Percentiles rank a stretch among this genome's conserved stretches.
Conservation (phyloP, 176 grass and related monocot species). For the Areca catechu region DNA sequence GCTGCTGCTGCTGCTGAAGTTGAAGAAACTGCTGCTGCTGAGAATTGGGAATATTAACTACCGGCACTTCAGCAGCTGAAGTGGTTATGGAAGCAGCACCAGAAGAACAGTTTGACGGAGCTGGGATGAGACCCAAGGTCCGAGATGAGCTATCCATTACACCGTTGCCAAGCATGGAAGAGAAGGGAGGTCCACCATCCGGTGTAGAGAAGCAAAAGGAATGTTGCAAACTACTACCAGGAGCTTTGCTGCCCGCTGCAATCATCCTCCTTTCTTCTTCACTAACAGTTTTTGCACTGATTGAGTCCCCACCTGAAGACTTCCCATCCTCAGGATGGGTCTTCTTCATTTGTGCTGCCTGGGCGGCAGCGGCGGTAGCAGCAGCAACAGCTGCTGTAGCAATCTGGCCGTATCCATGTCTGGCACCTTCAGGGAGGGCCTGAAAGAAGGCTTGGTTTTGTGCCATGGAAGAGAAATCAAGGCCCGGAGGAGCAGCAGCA, state of each 20-base stretch:
- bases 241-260: conserved; percentile 27
- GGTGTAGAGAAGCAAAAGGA: conserved; percentile 72
- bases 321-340: conserved; percentile 48
- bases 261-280: conserved; percentile 63
- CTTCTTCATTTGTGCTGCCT: conserved; percentile 49
- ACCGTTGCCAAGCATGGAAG: conserved; percentile 39
- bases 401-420: conserved; percentile 63
- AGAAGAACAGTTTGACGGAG: conserved; percentile 39
- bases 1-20: conserved; percentile 26
- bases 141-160: conserved; percentile 50
- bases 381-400: conserved; percentile 14
- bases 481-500: conserved; percentile 43
- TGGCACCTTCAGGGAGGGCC: conserved; percentile 60
- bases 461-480: conserved; percentile 72
- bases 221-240: conserved; percentile 45
- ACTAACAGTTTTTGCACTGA: conserved; percentile 27
- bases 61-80: no score
- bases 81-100: conserved; percentile 5
- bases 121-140: conserved; percentile 56
- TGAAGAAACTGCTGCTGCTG: conserved; percentile 26
- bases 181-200: conserved; percentile 39
- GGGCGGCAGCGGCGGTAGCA: background rate
- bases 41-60: no score
- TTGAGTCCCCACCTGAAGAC: conserved; percentile 43
- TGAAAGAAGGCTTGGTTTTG: conserved; percentile 74